Evolutionary conservation across 1,284 basidiomycete genomes (phyloP), one percentile per base, ranked within the genome.

Genomic region (Dichomitus squalens): DNA sequence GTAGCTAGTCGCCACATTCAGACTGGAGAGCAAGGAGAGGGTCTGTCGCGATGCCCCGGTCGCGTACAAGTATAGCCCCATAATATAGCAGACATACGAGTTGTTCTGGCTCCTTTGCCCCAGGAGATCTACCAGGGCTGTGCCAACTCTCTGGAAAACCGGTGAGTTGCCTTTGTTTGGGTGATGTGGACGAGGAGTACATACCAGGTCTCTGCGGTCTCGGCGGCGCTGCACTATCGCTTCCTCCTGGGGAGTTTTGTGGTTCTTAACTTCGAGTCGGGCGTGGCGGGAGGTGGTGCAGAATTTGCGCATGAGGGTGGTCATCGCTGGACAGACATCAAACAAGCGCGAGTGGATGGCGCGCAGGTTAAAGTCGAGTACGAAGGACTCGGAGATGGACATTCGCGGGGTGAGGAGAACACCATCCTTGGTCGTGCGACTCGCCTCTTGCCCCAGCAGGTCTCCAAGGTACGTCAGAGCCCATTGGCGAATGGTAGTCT

Each of bases 11-110:
- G 56, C 58, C 0, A 71, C 35, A 0, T 72, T 68, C 0, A 74
- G 38, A 29, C 64, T 66, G 1, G 64, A 63, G 12, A 72, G 41
- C 3, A 74, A 66, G 18, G 60, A 55, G 18, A 73, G 67, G 0
- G 53, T 53, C 56, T 75, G 74, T 1, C 72, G 66, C 14, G 65
- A 60, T 0, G 68, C 65, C 1, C 73, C 73, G 0, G 66, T 66
- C 0, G 68, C 70, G 49, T 72, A 73, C 4, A 78, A 63, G 49
- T 74, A 76, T 2, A 74, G 55, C 0, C 61, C 68, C 16, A 71
- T 48, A 18, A 73, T 43, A 6, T 66, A 61, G 29, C 66, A 66
- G 0, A 59, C 39, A 3, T 65, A 55, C 51, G 69, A 73, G 53
- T 77, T 76, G 3, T 41, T 48, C 31, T 70, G 65, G 49, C 73